Percentiles rank a stretch among this genome's conserved stretches.
Conservation (phyloP, 768 basidiomycete genomes). For the Lentinula boryana region DNA sequence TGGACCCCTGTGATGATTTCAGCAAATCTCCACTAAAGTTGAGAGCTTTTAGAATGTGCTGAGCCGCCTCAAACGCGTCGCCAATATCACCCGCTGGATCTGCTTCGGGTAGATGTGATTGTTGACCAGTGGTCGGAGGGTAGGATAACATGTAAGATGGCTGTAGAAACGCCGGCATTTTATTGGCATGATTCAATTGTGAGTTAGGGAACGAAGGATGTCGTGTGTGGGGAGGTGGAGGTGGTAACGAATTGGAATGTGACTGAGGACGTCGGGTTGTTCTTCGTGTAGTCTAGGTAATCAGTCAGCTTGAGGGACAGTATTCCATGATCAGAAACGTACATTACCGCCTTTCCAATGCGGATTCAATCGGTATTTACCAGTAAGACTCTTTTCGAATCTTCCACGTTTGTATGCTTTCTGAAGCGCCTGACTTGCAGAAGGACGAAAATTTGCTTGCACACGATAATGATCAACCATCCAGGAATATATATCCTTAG, state of each 20-base stretch:
- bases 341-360: slow-evolving; percentile 81
- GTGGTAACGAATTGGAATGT: slow-evolving; percentile 18
- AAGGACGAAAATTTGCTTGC: slow-evolving; percentile 85
- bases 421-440: slow-evolving; percentile 83
- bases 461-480: slow-evolving; percentile 80
- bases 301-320: not conserved
- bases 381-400: slow-evolving; percentile 66
- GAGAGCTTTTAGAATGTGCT: slow-evolving; percentile 72
- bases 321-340: slow-evolving; percentile 22
- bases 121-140: slow-evolving; percentile 7
- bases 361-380: slow-evolving; percentile 71
- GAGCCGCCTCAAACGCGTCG: slow-evolving; percentile 73
- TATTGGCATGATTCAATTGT: slow-evolving; percentile 27
- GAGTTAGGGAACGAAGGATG: slow-evolving; percentile 57
- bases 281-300: slow-evolving; percentile 61
- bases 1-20: slow-evolving; percentile 22
- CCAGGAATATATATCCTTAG: slow-evolving; percentile 80
- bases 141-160: slow-evolving; percentile 38
- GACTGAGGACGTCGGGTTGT: slow-evolving; percentile 81
- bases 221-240: slow-evolving; percentile 15
- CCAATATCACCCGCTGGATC: slow-evolving; percentile 26
- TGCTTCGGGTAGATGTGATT: slow-evolving; percentile 10
- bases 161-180: slow-evolving; percentile 27
- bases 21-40: slow-evolving; percentile 53
- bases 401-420: slow-evolving; percentile 81